Base-by-base conservation (phyloP, 2,329 filamentous ascomycete species). In the Cercospora berteroae region DNA sequence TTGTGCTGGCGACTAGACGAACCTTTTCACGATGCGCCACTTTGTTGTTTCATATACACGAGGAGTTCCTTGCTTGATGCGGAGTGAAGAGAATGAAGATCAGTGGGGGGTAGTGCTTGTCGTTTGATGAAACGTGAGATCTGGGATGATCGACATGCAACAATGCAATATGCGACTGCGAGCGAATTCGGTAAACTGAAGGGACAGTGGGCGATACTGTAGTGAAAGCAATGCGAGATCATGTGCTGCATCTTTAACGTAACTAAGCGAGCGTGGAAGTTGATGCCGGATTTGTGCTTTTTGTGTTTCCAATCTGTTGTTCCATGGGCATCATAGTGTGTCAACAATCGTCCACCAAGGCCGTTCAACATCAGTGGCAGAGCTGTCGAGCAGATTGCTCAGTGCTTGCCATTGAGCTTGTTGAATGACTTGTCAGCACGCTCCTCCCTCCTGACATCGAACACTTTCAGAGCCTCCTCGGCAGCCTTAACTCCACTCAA, bases 401-500 rank as follows among this genome's bases (percentile, higher is more conserved):
- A 63, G 27, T 55, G 27, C 60, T 55, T 52, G 42, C 9, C 44
- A 36, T 61, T 61, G 36, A n/a, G 6, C 36, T 12, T 27, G 36
- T 63, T 55, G 60, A 31, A 13, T 1, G 29, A 62, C 44, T 60
- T 64, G 79, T 86, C 80, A n/a, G 84, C 86, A 75, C 93, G 93
- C 84, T 95, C 87, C 74, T 86, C 86, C 86, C 92, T 90, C 74
- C 93, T 88, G 73, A 87, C 80, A 42, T 95, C 92, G 73, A 92
- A 93, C 66, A 96, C 85, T 72, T 85, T 87, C 71, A 96, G 82
- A 0, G 90, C 91, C 81, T 94, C 93, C 82, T 97, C 93, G 9
- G 93, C 93, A 75, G 93, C 93, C 86, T 96, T 96, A 76, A 96
- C 90, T 72, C 93, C 93, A 66, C 87, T 90, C 44, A 96, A 85